Conservation (phyloP, 306 rosid species). For the Oemleria cerasiformis region DNA sequence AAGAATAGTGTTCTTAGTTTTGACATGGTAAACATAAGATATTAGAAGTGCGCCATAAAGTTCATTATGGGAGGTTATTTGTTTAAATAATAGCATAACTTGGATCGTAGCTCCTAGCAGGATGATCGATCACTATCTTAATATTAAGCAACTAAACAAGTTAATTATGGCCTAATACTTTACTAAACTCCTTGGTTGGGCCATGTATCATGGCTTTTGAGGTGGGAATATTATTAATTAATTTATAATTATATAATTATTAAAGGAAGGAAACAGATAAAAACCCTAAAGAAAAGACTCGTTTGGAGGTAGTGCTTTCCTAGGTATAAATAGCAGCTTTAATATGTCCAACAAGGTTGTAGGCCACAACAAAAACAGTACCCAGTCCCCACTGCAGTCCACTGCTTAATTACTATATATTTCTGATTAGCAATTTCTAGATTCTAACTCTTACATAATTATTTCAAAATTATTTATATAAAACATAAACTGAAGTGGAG, state of each 20-base stretch:
- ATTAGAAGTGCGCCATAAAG: neutral
- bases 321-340: neutral
- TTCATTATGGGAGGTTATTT: too few species aligned
- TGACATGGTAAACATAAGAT: neutral
- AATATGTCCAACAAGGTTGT: neutral
- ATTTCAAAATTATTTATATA: too few species aligned
- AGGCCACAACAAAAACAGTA: constrained; percentile 8
- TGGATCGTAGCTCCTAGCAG: neutral
- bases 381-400: constrained; percentile 19
- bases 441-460: too few species aligned
- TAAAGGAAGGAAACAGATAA: neutral
- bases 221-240: neutral
- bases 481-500: too few species aligned
- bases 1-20: neutral
- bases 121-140: neutral
- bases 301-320: constrained; percentile 6
- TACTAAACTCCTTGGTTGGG: neutral
- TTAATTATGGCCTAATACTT: neutral
- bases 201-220: neutral
- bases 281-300: neutral
- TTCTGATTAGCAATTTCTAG: too few species aligned
- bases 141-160: too few species aligned
- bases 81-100: neutral
- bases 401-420: neutral
- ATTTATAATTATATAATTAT: neutral